Conservation (phyloP, 1,284 basidiomycete species). For the Sporisorium graminicola region DNA sequence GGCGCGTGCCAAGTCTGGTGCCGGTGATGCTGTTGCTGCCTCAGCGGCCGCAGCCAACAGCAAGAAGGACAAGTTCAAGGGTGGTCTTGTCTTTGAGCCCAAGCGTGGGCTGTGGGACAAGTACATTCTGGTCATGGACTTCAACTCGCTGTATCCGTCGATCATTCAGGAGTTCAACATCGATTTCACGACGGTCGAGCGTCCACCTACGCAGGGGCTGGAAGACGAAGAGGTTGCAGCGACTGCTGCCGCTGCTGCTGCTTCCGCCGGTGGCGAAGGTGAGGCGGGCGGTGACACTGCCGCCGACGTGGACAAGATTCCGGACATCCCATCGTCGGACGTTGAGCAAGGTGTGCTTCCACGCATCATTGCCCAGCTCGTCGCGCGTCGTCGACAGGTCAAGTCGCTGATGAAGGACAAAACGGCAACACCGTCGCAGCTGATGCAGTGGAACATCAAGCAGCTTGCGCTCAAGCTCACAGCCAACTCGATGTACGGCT, state of each 20-base stretch:
- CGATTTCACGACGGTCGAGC: slow-evolving; percentile 95
- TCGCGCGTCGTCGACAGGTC: slow-evolving; percentile 87
- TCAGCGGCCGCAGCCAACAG: slow-evolving; percentile 75
- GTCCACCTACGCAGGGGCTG: slow-evolving; percentile 73
- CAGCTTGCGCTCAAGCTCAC: slow-evolving; percentile 97
- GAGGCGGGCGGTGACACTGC: slow-evolving; percentile 25
- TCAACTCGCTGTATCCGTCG: slow-evolving; percentile 98
- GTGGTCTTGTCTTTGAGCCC: slow-evolving; percentile 97
- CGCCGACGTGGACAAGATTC: slow-evolving; percentile 77
- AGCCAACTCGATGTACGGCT: slow-evolving; percentile 99
- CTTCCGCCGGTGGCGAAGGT: slow-evolving; percentile 9
- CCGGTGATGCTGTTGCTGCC: slow-evolving; percentile 35
- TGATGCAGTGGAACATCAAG: slow-evolving; percentile 93
- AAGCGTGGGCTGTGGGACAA: slow-evolving; percentile 97
- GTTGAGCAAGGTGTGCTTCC: slow-evolving; percentile 89
- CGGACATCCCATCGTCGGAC: slow-evolving; percentile 84
- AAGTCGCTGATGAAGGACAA: slow-evolving; percentile 96
- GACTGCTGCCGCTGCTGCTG: slow-evolving; percentile 5
- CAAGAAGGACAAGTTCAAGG: slow-evolving; percentile 93
- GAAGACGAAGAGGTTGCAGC: slow-evolving; percentile 24
- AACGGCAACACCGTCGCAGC: slow-evolving; percentile 79
- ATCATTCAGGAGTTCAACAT: slow-evolving; percentile 99
- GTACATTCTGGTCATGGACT: slow-evolving; percentile 98
- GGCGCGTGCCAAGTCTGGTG: slow-evolving; percentile 39
- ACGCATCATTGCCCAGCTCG: slow-evolving; percentile 92